Evolutionary conservation across 2,329 filamentous ascomycete species (phyloP).

Genomic region (Penicillium concentricum): DNA sequence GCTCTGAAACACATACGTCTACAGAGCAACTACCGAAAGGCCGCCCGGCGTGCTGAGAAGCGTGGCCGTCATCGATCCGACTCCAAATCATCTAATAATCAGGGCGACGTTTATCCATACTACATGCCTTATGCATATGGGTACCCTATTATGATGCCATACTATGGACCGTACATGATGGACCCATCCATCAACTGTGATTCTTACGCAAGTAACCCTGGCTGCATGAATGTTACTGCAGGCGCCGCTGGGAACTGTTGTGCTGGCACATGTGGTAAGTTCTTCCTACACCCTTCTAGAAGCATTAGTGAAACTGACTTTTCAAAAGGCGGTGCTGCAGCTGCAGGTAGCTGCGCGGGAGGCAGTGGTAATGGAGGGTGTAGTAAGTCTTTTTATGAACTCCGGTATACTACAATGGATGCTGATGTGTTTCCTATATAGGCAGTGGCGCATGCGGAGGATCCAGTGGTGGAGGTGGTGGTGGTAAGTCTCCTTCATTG

Average conservation of each 20-base stretch:
- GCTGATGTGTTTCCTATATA: background rate
- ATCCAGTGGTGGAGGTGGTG: constrained; percentile 10
- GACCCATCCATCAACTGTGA: constrained; percentile 43
- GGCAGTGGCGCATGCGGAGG: constrained; percentile 13
- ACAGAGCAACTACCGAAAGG: constrained; percentile 53
- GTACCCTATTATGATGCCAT: constrained; percentile 46
- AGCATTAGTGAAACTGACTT: background rate
- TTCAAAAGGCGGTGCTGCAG: constrained; percentile 4
- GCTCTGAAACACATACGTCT: constrained; percentile 34
- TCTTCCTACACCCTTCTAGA: background rate
- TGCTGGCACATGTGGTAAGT: constrained; percentile 44
- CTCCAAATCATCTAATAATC: constrained; percentile 24
- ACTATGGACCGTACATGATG: constrained; percentile 49
- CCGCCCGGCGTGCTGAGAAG: constrained; percentile 34
- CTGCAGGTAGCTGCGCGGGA: constrained; percentile 26
- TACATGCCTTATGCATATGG: constrained; percentile 45
- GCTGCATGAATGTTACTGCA: constrained; percentile 42
- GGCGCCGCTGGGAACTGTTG: constrained; percentile 50
- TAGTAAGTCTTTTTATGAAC: background rate
- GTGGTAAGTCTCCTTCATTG: constrained; percentile 7
- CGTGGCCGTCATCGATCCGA: constrained; percentile 31
- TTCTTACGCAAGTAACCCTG: constrained; percentile 47
- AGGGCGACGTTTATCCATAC: constrained; percentile 3
- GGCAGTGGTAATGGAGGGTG: constrained; percentile 25
- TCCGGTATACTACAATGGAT: background rate